These are phyloP conservation scores for Rutstroemia sp. DNA, from an alignment of 2,329 filamentous ascomycete species.

Conservation along the genomic window DNA sequence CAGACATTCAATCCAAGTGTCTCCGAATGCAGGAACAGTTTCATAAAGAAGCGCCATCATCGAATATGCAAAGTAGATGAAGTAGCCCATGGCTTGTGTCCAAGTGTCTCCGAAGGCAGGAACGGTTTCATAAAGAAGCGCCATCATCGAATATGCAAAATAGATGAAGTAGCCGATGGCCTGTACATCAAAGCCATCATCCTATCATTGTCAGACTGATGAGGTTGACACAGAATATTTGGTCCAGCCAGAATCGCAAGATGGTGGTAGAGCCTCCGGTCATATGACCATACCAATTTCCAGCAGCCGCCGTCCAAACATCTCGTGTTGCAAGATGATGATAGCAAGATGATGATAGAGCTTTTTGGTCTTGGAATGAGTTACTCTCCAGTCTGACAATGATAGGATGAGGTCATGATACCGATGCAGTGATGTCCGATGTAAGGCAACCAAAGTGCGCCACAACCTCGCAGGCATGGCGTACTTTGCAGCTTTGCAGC, in stretches of 20 bases:
- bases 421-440: slow-evolving; percentile 29
- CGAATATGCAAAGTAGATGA: slow-evolving; percentile 81
- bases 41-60: slow-evolving; percentile 85
- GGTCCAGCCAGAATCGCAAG: no score
- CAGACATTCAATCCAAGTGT: slow-evolving; percentile 40
- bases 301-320: no score
- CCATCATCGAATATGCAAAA: slow-evolving; percentile 82
- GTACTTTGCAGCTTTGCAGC: slow-evolving; percentile 73
- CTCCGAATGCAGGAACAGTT: slow-evolving; percentile 71
- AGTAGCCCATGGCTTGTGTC: slow-evolving; percentile 61
- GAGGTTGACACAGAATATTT: no score
- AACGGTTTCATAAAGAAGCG: slow-evolving; percentile 76
- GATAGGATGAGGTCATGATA: slow-evolving; percentile 81
- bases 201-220: no score
- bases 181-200: slow-evolving; percentile 59
- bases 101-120: slow-evolving; percentile 68
- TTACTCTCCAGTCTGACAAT: slow-evolving; percentile 59
- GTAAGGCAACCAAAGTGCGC: slow-evolving; percentile 37
- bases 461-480: slow-evolving; percentile 91
- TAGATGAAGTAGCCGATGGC: slow-evolving; percentile 71
- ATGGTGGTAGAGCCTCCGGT: slow-evolving; percentile 36
- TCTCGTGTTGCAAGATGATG: neutral
- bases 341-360: neutral
- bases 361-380: neutral
- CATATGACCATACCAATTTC: slow-evolving; percentile 57